phyloP scores from a whole-genome alignment of 2,329 filamentous ascomycete species.

The Huntiella decipiens region DNA sequence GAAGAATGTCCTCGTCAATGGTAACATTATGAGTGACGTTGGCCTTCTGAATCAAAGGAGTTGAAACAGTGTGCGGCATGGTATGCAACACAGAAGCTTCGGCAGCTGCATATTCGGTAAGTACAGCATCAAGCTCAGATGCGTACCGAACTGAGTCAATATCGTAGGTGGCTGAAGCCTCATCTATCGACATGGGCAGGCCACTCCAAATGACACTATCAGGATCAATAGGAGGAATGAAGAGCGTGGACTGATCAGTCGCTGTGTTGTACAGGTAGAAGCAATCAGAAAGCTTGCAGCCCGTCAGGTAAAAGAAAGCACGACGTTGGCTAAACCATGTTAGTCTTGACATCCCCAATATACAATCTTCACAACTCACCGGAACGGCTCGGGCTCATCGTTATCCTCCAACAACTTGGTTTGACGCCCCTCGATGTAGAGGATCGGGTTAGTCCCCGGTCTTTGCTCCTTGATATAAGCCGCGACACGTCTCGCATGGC shows the following conservation, averaged over 20 bases:
- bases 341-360: not conserved
- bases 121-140: slow-evolving; percentile 55
- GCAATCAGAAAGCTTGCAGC: slow-evolving; percentile 62
- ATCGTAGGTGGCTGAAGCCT: slow-evolving; percentile 62
- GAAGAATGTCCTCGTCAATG: slow-evolving; percentile 32
- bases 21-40: slow-evolving; percentile 45
- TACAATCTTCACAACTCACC: slow-evolving; percentile 26
- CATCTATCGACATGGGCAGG: slow-evolving; percentile 55
- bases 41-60: slow-evolving; percentile 49
- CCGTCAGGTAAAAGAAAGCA: slow-evolving; percentile 88
- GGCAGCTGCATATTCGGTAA: slow-evolving; percentile 30
- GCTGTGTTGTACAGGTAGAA: slow-evolving; percentile 65
- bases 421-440: slow-evolving; percentile 78
- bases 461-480: slow-evolving; percentile 52
- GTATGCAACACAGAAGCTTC: slow-evolving; percentile 42
- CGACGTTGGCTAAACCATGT: slow-evolving; percentile 52
- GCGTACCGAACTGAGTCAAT: slow-evolving; percentile 60
- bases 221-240: slow-evolving; percentile 76
- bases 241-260: slow-evolving; percentile 57
- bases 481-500: slow-evolving; percentile 68
- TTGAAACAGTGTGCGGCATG: slow-evolving; percentile 60
- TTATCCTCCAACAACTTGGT: slow-evolving; percentile 75
- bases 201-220: slow-evolving; percentile 88
- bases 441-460: slow-evolving; percentile 44
- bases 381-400: slow-evolving; percentile 64